Evolutionary conservation across 208 protist species (phyloP).

Genomic region (Lotmaria passim): DNA sequence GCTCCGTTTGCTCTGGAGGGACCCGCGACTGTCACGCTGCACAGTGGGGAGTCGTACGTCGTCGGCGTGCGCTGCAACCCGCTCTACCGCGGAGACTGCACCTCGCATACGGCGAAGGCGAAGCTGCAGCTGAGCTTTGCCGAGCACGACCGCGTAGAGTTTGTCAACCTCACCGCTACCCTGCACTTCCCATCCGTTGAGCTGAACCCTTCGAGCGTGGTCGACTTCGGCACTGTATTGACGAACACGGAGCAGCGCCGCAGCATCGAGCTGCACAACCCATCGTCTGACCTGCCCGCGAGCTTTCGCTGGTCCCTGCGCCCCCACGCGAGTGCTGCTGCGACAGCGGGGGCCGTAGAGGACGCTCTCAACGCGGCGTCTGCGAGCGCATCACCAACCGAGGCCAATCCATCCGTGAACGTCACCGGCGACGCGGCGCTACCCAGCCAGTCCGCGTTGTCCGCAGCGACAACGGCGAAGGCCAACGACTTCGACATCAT

Average conservation of each 20-base stretch:
- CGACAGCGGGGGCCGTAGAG: conserved; percentile 1
- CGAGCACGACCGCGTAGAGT: conserved; percentile 91
- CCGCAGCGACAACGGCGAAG: conserved; percentile 19
- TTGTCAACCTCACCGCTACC: conserved; percentile 73
- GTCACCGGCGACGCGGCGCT: conserved; percentile 44
- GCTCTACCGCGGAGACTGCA: conserved; percentile 75
- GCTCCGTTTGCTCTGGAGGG: conserved; percentile 81
- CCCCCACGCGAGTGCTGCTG: conserved; percentile 4
- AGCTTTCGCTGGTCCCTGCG: conserved; percentile 79
- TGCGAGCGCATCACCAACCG: neutral
- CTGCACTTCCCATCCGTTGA: conserved; percentile 91
- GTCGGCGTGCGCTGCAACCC: conserved; percentile 90
- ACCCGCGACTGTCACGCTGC: conserved; percentile 58
- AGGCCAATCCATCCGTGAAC: neutral
- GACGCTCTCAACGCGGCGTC: neutral
- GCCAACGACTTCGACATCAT: conserved; percentile 93
- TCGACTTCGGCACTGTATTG: conserved; percentile 95
- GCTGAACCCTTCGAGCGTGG: conserved; percentile 50
- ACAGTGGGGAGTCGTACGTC: conserved; percentile 77
- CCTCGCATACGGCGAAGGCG: conserved; percentile 76
- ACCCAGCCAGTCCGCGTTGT: conserved; percentile 1
- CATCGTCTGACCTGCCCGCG: conserved; percentile 71
- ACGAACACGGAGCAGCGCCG: conserved; percentile 86
- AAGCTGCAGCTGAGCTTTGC: conserved; percentile 84
- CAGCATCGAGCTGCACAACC: conserved; percentile 83